Conservation (phyloP, 1,284 basidiomycete species). For the Ustilago curta region DNA sequence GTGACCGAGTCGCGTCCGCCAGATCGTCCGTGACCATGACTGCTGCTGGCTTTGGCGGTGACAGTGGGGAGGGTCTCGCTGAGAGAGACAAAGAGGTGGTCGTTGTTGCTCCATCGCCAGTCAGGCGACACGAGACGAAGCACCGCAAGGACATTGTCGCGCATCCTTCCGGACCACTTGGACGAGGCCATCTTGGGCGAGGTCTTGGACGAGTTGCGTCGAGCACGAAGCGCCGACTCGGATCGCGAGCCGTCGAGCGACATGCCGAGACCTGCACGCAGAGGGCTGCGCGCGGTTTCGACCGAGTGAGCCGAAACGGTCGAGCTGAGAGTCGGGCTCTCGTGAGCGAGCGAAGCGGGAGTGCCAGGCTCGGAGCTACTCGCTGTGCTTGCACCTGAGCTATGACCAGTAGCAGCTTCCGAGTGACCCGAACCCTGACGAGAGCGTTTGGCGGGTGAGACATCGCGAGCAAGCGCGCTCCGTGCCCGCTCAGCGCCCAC, state of each 20-base stretch:
- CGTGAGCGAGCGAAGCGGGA: conserved; percentile 44
- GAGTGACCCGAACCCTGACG: conserved; percentile 40
- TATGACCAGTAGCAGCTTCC: conserved; percentile 27
- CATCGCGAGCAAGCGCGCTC: conserved; percentile 14
- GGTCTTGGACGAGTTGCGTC: conserved; percentile 33
- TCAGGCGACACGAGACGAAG: conserved; percentile 53
- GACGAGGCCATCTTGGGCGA: conserved; percentile 29
- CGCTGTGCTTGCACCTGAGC: conserved; percentile 55
- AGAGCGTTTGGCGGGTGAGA: conserved; percentile 24
- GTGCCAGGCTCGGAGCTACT: conserved; percentile 61
- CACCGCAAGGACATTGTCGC: conserved; percentile 47
- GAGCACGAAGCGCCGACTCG: conserved; percentile 30
- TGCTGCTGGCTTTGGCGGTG: conserved; percentile 22
- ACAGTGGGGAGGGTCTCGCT: conserved; percentile 24
- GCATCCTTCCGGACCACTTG: conserved; percentile 44
- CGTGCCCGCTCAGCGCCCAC: conserved; percentile 46
- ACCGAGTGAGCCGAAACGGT: conserved; percentile 34
- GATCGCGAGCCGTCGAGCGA: conserved; percentile 43
- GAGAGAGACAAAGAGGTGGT: conserved; percentile 51
- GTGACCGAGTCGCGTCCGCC: conserved; percentile 32
- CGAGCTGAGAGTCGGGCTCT: conserved; percentile 36
- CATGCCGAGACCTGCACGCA: conserved; percentile 27
- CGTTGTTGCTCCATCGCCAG: conserved; percentile 60
- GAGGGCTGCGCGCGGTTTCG: conserved; percentile 30
- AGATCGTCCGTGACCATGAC: conserved; percentile 23